Percentiles rank a stretch among this genome's conserved stretches.
Conservation (phyloP, 139 green algal species). For the Chlamydomonas incerta region DNA sequence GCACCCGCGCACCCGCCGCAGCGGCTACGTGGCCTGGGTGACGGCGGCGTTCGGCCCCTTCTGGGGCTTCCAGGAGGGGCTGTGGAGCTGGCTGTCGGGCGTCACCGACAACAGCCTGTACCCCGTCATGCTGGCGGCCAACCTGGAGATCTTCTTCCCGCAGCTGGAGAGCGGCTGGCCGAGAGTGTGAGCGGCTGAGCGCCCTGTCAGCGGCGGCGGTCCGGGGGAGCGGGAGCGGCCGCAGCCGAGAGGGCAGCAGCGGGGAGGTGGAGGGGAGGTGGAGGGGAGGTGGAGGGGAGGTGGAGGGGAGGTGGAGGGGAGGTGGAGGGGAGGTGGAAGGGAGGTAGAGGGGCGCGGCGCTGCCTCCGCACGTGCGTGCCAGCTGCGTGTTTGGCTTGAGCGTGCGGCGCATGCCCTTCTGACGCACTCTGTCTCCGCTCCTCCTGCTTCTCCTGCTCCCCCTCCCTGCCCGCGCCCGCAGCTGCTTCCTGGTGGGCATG, state of each 20-base stretch:
- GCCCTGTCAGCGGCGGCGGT: no score
- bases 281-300: no score
- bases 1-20: background rate
- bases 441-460: no score
- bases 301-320: no score
- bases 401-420: no score
- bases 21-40: slow-evolving; percentile 96
- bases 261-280: no score
- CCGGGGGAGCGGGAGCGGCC: no score
- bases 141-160: slow-evolving; percentile 83
- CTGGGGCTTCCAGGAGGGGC: slow-evolving; percentile 97
- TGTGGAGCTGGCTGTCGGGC: slow-evolving; percentile 90
- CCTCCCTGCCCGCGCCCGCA: background rate
- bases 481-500: slow-evolving; percentile 69
- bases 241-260: no score
- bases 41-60: slow-evolving; percentile 96
- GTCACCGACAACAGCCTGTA: slow-evolving; percentile 97
- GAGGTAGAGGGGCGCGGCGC: no score
- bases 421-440: background rate
- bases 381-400: no score
- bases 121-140: slow-evolving; percentile 94
- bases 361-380: no score
- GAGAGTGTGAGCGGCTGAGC: slow-evolving; percentile 49
- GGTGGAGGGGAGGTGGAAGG: no score
- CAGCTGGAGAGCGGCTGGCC: slow-evolving; percentile 55